Evolutionary conservation across 2,329 filamentous ascomycete genomes (phyloP).

Genomic region (Aciculosporium take): DNA sequence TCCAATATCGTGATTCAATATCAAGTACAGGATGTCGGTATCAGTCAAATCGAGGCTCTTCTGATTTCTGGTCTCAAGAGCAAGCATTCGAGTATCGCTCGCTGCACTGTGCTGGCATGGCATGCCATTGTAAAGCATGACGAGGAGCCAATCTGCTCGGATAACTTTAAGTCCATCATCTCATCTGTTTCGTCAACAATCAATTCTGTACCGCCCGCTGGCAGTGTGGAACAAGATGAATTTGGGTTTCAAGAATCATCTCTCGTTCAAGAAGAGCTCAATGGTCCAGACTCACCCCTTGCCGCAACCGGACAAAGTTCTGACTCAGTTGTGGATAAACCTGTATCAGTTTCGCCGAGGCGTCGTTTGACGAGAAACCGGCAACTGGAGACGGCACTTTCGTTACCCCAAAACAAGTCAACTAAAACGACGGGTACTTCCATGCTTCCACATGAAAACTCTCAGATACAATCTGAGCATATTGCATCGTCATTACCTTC

Average conservation of each 20-base stretch:
- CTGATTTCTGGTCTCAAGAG: slow-evolving; percentile 42
- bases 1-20: slow-evolving; percentile 21
- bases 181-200: slow-evolving; percentile 41
- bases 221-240: slow-evolving; percentile 24
- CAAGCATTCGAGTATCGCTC: slow-evolving; percentile 42
- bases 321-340: slow-evolving; percentile 6
- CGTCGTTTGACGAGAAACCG: slow-evolving; percentile 15
- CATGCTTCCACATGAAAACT: slow-evolving; percentile 62
- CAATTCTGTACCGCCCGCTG: slow-evolving; percentile 31
- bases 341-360: slow-evolving; percentile 9
- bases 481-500: slow-evolving; percentile 45
- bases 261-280: slow-evolving; percentile 33
- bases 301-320: slow-evolving; percentile 15
- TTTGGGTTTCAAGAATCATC: slow-evolving; percentile 24
- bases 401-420: slow-evolving; percentile 11
- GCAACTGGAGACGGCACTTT: slow-evolving; percentile 15
- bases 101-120: slow-evolving; percentile 43
- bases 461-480: slow-evolving; percentile 62
- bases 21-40: slow-evolving; percentile 27
- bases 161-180: slow-evolving; percentile 47
- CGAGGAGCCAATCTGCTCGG: slow-evolving; percentile 48
- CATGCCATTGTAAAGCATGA: slow-evolving; percentile 52
- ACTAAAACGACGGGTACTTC: slow-evolving; percentile 25
- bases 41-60: slow-evolving; percentile 39
- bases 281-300: slow-evolving; percentile 18